Conservation (phyloP, 1,139 yeast species). For the Sugiyamaella novakii region DNA sequence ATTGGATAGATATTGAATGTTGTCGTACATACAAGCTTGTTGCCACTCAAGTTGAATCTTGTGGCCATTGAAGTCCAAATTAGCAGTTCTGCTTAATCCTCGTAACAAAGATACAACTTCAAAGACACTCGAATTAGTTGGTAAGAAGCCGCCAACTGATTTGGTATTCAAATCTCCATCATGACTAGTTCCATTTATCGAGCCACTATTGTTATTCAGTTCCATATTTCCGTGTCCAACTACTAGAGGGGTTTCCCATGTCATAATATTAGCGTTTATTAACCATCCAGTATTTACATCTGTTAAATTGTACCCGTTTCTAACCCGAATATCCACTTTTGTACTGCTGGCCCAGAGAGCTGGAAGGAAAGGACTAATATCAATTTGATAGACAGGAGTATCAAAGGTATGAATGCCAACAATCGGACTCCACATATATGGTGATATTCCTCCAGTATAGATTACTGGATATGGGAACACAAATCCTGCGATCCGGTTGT, state of each 20-base stretch:
- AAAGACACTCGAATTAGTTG: slow-evolving; percentile 16
- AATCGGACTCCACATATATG: slow-evolving; percentile 76
- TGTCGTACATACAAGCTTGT: slow-evolving; percentile 14
- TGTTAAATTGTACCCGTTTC: slow-evolving; percentile 50
- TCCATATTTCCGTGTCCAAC: slow-evolving; percentile 33
- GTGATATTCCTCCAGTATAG: slow-evolving; percentile 78
- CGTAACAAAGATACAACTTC: slow-evolving; percentile 11
- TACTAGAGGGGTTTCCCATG: slow-evolving; percentile 53
- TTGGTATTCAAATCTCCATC: slow-evolving; percentile 11
- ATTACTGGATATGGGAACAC: slow-evolving; percentile 51
- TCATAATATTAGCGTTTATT: slow-evolving; percentile 61
- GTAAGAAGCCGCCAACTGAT: slow-evolving; percentile 14
- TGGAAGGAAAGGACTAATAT: slow-evolving; percentile 68
- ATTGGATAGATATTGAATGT: slow-evolving; percentile 14
- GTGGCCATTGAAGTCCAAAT: slow-evolving; percentile 11
- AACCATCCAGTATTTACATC: slow-evolving; percentile 68
- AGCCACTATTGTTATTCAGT: neutral
- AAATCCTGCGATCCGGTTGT: slow-evolving; percentile 41
- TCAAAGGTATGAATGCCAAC: slow-evolving; percentile 76
- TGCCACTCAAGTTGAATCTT: slow-evolving; percentile 17
- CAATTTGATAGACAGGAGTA: slow-evolving; percentile 63
- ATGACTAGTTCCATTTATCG: slow-evolving; percentile 10
- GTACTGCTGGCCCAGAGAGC: slow-evolving; percentile 50
- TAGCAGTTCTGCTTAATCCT: slow-evolving; percentile 12
- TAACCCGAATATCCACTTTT: slow-evolving; percentile 44